These are phyloP conservation scores for Glycine latifolia DNA, from an alignment of 306 rosid genomes.

Conservation along the genomic window DNA sequence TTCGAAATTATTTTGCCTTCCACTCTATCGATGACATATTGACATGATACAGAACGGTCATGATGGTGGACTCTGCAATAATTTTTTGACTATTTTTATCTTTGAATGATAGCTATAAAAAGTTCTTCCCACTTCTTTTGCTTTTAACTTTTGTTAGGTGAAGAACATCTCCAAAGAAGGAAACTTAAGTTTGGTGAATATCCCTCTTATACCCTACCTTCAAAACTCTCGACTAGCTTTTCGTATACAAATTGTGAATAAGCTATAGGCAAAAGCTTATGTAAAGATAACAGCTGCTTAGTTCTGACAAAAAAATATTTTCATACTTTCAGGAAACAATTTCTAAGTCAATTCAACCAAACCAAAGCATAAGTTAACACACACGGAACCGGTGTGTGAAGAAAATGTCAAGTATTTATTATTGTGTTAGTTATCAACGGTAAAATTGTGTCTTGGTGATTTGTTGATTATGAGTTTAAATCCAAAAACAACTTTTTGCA, in stretches of 20 bases:
- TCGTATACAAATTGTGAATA: background rate
- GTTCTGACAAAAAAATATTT: background rate
- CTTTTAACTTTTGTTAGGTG: constrained; percentile 1
- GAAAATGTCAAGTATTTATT: constrained; percentile 17
- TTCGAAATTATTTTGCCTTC: constrained; percentile 35
- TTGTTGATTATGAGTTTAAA: too few species aligned
- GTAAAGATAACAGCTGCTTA: background rate
- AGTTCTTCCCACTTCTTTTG: background rate
- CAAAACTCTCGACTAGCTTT: too few species aligned
- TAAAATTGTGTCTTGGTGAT: too few species aligned
- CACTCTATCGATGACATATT: constrained; percentile 32
- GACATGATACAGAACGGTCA: constrained; percentile 25
- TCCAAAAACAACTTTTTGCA: too few species aligned
- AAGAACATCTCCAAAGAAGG: background rate
- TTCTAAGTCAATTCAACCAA: constrained; percentile 16
- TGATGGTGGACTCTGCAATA: constrained; percentile 35
- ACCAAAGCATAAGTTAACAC: constrained; percentile 19
- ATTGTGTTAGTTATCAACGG: too few species aligned
- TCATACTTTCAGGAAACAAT: constrained; percentile 1
- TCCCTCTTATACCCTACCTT: background rate
- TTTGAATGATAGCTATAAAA: background rate
- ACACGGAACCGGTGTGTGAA: background rate
- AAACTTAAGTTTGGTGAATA: background rate
- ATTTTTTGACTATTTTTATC: background rate
- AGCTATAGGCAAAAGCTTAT: background rate